Evolutionary conservation across 2,329 filamentous ascomycete genomes (phyloP).

Genomic region (Shiraia bambusicola): DNA sequence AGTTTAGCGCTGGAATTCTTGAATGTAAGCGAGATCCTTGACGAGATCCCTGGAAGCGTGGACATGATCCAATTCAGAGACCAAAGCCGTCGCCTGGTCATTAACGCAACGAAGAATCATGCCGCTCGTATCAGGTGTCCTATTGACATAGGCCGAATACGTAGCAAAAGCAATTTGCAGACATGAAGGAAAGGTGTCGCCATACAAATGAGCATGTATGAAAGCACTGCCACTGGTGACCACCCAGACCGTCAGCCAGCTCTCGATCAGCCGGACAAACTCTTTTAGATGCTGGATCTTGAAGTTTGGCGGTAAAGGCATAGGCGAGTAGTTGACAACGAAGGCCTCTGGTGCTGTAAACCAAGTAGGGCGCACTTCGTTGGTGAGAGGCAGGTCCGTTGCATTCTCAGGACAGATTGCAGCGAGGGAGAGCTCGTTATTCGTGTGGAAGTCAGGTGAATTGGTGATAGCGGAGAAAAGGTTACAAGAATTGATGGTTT

Average conservation of each 20-base stretch:
- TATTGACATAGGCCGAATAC: constrained; percentile 8
- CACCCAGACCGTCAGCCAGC: constrained; percentile 33
- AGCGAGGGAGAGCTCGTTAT: too few species aligned
- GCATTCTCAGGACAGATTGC: too few species aligned
- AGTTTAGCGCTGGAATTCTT: too few species aligned
- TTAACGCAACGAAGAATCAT: constrained; percentile 15
- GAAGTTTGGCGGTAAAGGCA: too few species aligned
- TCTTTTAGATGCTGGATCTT: too few species aligned
- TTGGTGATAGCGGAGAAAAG: too few species aligned
- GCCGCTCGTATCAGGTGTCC: constrained; percentile 10
- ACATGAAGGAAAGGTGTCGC: constrained; percentile 18
- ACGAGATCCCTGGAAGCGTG: neutral
- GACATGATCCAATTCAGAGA: neutral
- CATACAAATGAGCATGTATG: constrained; percentile 37
- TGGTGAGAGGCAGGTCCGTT: too few species aligned
- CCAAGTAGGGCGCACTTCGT: too few species aligned
- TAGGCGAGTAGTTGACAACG: too few species aligned
- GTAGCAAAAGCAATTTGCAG: constrained; percentile 37
- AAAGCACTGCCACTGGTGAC: constrained; percentile 32
- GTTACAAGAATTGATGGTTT: too few species aligned
- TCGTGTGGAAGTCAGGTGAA: too few species aligned
- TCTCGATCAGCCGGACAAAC: constrained; percentile 9
- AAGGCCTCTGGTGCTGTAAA: too few species aligned
- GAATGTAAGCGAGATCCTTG: constrained; percentile 2
- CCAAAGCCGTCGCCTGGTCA: constrained; percentile 7